phyloP scores from a whole-genome alignment of 495 filamentous ascomycete species.

The Penicillium mononematosum region DNA sequence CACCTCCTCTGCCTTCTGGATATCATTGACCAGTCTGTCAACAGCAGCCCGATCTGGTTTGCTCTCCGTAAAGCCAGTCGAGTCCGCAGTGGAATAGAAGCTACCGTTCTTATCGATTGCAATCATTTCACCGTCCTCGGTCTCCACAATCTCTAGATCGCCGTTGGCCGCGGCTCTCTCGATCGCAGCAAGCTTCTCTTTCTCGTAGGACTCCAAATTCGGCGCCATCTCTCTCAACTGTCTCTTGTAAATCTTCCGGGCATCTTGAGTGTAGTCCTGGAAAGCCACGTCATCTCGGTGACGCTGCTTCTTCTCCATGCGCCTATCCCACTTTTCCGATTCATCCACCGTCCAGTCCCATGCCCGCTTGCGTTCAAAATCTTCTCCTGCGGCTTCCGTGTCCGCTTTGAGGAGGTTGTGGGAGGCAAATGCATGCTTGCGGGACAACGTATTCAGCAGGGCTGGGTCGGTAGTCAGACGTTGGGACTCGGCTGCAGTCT shows the following conservation, averaged over 20 bases:
- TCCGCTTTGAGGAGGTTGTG: constrained; percentile 94
- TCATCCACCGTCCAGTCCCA: constrained; percentile 99
- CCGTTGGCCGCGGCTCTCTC: constrained; percentile 77
- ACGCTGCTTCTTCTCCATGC: constrained; percentile 78
- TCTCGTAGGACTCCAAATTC: constrained; percentile 78
- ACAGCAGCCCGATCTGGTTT: constrained; percentile 88
- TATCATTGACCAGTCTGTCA: constrained; percentile 80
- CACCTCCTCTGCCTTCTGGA: constrained; percentile 84
- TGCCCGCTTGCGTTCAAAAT: constrained; percentile 95
- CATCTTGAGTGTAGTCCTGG: constrained; percentile 83
- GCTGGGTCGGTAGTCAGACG: constrained; percentile 74
- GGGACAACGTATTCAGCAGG: constrained; percentile 66
- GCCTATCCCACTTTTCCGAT: constrained; percentile 87
- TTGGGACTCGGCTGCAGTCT: constrained; percentile 78
- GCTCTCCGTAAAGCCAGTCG: constrained; percentile 75
- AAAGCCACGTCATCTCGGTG: constrained; percentile 86
- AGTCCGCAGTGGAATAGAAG: constrained; percentile 86
- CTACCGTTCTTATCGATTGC: constrained; percentile 86
- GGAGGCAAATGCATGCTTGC: constrained; percentile 79
- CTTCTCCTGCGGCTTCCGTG: constrained; percentile 75
- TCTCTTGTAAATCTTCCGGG: constrained; percentile 88
- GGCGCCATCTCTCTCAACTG: constrained; percentile 71
- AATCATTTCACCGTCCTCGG: constrained; percentile 87
- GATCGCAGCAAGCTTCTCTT: constrained; percentile 78
- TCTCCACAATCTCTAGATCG: constrained; percentile 89